phyloP scores from a whole-genome alignment of 768 basidiomycete genomes.

The Tylopilus sp. region DNA sequence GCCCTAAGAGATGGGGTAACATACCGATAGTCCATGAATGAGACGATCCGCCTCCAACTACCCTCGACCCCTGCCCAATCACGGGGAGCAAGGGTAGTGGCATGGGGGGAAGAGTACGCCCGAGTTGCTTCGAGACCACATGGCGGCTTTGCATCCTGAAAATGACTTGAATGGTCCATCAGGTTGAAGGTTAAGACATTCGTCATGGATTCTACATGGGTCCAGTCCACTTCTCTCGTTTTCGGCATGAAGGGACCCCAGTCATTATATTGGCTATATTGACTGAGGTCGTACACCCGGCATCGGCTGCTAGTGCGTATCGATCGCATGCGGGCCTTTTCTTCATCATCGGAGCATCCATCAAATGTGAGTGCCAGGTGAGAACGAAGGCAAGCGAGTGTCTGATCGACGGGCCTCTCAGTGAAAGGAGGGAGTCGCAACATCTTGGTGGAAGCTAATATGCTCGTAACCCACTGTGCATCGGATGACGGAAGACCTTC shows the following conservation, averaged over 20 bases:
- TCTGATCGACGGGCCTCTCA: conserved; percentile 23
- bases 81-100: conserved; percentile 25
- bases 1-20: conserved; percentile 14
- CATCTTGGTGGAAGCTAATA: conserved; percentile 39
- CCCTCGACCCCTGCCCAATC: conserved; percentile 81
- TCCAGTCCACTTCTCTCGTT: conserved; percentile 53
- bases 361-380: conserved; percentile 47
- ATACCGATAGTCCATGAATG: conserved; percentile 77
- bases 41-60: conserved; percentile 70
- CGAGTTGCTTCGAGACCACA: conserved; percentile 49
- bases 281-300: conserved; percentile 62
- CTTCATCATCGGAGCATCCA: conserved; percentile 20
- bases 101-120: conserved; percentile 51
- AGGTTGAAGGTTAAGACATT: conserved; percentile 53
- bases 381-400: conserved; percentile 44
- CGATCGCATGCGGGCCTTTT: conserved; percentile 22
- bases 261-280: conserved; percentile 46
- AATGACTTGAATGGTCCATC: conserved; percentile 39
- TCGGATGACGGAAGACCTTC: conserved; percentile 36
- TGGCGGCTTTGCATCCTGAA: conserved; percentile 42
- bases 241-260: conserved; percentile 57
- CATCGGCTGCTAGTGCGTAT: conserved; percentile 49
- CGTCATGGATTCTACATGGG: conserved; percentile 57
- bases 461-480: conserved; percentile 43
- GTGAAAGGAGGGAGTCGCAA: conserved; percentile 24